Evolutionary conservation across 2,329 filamentous ascomycete species (phyloP).

Genomic region (Hirsutella rhossiliensis): DNA sequence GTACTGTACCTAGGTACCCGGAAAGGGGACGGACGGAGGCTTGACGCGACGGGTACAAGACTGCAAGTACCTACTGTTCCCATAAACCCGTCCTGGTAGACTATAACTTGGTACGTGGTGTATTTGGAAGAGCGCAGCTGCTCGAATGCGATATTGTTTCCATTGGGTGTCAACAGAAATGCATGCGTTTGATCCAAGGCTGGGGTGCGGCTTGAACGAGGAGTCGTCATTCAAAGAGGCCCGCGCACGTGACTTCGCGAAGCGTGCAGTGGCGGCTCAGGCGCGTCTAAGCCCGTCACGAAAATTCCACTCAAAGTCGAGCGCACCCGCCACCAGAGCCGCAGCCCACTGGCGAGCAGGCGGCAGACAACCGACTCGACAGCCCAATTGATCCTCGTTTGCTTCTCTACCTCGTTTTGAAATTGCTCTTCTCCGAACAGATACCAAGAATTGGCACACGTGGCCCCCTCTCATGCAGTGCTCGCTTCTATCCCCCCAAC

Average conservation of each 20-base stretch:
- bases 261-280: constrained; percentile 1
- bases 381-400: too few relatives aligned
- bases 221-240: constrained; percentile 1
- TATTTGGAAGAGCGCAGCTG: not conserved
- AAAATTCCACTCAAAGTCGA: constrained; percentile 1
- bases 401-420: too few relatives aligned
- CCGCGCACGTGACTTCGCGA: constrained; percentile 14
- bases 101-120: not conserved
- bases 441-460: too few relatives aligned
- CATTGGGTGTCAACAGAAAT: not conserved
- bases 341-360: not conserved
- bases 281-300: constrained; percentile 6
- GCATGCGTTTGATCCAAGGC: not conserved
- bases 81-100: not conserved
- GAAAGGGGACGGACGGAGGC: too few relatives aligned
- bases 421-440: too few relatives aligned
- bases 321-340: not conserved
- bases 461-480: not conserved
- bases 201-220: not conserved
- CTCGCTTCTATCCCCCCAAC: constrained; percentile 1
- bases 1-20: too few relatives aligned
- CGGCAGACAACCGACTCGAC: too few relatives aligned
- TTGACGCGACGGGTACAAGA: too few relatives aligned
- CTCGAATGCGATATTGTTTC: not conserved
- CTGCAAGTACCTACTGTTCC: too few relatives aligned